Evolutionary conservation across 179 eudicot species (phyloP).

Genomic region (Silene noctiflora): DNA sequence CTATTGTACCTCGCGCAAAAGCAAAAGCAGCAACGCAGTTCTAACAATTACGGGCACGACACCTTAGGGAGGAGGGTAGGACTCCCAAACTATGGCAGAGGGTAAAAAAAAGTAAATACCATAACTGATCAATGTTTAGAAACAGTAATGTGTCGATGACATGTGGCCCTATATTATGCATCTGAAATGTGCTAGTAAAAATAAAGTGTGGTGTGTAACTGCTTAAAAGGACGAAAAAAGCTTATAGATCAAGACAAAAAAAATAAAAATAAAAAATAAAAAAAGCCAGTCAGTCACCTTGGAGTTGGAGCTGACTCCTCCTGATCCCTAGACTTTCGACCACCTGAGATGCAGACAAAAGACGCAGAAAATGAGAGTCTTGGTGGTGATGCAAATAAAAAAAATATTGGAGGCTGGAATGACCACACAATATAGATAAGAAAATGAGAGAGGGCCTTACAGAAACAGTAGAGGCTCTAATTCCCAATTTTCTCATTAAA

Average conservation of each 20-base stretch:
- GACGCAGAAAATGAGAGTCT: neutral
- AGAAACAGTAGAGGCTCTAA: neutral
- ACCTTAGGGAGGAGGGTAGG: neutral
- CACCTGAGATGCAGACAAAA: constrained; percentile 39
- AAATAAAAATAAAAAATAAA: no score
- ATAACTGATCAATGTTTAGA: neutral
- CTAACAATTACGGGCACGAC: neutral
- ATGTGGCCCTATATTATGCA: neutral
- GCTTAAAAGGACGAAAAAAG: neutral
- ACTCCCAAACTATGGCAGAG: neutral
- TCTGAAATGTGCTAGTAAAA: neutral
- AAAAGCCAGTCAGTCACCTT: constrained; percentile 36
- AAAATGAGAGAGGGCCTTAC: neutral
- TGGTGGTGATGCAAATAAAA: neutral
- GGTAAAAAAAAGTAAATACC: neutral
- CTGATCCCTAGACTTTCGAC: constrained; percentile 37
- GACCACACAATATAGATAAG: neutral
- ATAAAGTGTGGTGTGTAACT: neutral
- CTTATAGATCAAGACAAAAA: neutral
- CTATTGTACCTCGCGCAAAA: neutral
- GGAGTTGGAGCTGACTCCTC: constrained; percentile 50
- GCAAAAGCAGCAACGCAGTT: neutral
- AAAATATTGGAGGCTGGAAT: no score
- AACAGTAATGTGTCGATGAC: neutral
- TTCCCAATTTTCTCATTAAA: neutral